Percentiles rank a stretch among this genome's conserved stretches.
These are phyloP conservation scores for Cercospora janseana DNA, from an alignment of 2,329 filamentous ascomycete genomes.

Conservation along the genomic window DNA sequence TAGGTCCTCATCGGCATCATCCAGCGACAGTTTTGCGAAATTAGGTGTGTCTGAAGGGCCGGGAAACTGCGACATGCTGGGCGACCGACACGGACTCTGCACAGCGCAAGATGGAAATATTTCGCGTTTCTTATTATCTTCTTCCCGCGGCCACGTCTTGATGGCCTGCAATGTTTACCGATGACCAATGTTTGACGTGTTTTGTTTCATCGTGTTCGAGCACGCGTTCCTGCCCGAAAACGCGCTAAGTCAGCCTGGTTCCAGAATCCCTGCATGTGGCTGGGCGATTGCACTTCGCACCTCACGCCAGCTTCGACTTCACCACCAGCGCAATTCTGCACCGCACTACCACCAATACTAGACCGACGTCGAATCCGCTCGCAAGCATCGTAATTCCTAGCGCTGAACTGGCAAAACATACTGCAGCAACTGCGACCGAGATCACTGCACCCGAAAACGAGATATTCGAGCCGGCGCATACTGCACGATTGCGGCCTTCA, in stretches of 20 bases:
- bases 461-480: conserved; percentile 10
- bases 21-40: conserved; percentile 44
- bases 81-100: not conserved
- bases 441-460: not conserved
- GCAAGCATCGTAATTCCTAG: conserved; percentile 10
- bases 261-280: too few species aligned
- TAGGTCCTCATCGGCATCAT: conserved; percentile 55
- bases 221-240: not conserved
- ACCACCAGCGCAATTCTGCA: conserved; percentile 3
- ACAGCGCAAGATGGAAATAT: not conserved
- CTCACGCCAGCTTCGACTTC: conserved; percentile 9
- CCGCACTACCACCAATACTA: conserved; percentile 3
- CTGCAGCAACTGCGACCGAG: not conserved
- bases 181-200: conserved; percentile 9
- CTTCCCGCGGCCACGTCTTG: conserved; percentile 20
- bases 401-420: not conserved
- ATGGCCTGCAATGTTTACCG: conserved; percentile 1
- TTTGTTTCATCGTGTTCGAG: conserved; percentile 8
- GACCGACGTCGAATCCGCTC: conserved; percentile 1
- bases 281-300: too few species aligned
- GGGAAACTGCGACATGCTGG: conserved; percentile 31
- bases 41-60: conserved; percentile 30
- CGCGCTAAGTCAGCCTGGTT: too few species aligned
- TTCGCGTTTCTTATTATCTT: conserved; percentile 23
- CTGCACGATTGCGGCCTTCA: not conserved